Percentiles rank a stretch among this genome's conserved stretches.
Conservation (phyloP, 768 basidiomycete genomes). For the Xerocomus potaroensis region DNA sequence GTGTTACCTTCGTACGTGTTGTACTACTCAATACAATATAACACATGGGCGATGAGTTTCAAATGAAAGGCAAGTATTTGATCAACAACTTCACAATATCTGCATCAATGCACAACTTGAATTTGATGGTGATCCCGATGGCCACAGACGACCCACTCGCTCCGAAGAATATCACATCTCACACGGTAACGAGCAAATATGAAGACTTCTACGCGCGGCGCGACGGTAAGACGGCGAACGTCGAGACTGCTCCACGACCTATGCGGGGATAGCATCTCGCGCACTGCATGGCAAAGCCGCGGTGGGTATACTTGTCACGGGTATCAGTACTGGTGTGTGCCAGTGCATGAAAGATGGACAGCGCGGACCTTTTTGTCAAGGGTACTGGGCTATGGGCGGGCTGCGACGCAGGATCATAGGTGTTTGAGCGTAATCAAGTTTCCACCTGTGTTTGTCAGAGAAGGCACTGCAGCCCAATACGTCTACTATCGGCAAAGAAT, state of each 20-base stretch:
- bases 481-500: constrained; percentile 17
- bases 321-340: constrained; percentile 1
- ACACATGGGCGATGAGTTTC: constrained; percentile 1
- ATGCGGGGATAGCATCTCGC: constrained; percentile 5
- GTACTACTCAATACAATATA: neutral
- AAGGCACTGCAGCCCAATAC: constrained; percentile 22
- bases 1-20: neutral
- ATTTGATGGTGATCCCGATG: constrained; percentile 13
- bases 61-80: constrained; percentile 8
- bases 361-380: constrained; percentile 7
- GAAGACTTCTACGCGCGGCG: constrained; percentile 9
- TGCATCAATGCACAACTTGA: constrained; percentile 9
- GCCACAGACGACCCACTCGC: constrained; percentile 2
- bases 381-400: constrained; percentile 22
- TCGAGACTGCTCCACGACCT: constrained; percentile 3
- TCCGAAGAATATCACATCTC: constrained; percentile 4
- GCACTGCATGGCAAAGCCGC: constrained; percentile 9
- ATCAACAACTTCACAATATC: constrained; percentile 3
- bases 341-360: constrained; percentile 6
- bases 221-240: constrained; percentile 4
- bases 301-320: neutral
- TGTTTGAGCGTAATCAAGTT: constrained; percentile 17
- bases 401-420: constrained; percentile 15
- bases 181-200: constrained; percentile 5
- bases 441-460: constrained; percentile 19